These are phyloP conservation scores for Diophrys sp. DNA, from an alignment of 73 alveolate genomes.

Conservation along the genomic window DNA sequence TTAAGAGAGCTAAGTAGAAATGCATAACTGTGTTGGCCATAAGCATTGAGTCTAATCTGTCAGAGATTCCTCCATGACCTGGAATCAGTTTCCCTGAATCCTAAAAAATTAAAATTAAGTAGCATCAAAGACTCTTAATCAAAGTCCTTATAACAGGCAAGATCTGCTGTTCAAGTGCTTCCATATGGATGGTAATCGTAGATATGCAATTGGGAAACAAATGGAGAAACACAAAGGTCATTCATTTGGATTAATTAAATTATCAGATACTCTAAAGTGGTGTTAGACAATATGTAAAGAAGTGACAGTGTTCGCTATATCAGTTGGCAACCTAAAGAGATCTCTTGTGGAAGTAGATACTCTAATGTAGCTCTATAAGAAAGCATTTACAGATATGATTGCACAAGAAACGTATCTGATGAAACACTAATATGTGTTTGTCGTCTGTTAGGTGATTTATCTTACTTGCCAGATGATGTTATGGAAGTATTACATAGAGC, in stretches of 20 bases:
- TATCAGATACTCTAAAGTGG: slow-evolving; percentile 73
- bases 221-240: slow-evolving; percentile 79
- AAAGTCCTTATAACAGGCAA: slow-evolving; percentile 3
- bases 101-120: too few species aligned
- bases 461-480: slow-evolving; percentile 69
- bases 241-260: slow-evolving; percentile 71
- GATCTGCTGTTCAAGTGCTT: slow-evolving; percentile 44
- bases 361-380: slow-evolving; percentile 54
- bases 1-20: too few species aligned
- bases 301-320: slow-evolving; percentile 79
- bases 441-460: slow-evolving; percentile 60
- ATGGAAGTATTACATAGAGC: slow-evolving; percentile 52
- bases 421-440: slow-evolving; percentile 58
- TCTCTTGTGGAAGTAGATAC: slow-evolving; percentile 73
- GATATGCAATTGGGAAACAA: slow-evolving; percentile 63
- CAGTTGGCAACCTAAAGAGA: slow-evolving; percentile 76
- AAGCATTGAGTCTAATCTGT: too few species aligned
- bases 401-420: slow-evolving; percentile 54
- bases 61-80: too few species aligned
- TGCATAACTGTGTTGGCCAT: too few species aligned
- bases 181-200: slow-evolving; percentile 85
- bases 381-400: slow-evolving; percentile 48
- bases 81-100: too few species aligned
- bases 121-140: slow-evolving; percentile 26
- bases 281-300: slow-evolving; percentile 64